Percentiles rank a stretch among this genome's conserved stretches.
phyloP scores from a whole-genome alignment of 257 asterid species.

The Jasminum sambac region DNA sequence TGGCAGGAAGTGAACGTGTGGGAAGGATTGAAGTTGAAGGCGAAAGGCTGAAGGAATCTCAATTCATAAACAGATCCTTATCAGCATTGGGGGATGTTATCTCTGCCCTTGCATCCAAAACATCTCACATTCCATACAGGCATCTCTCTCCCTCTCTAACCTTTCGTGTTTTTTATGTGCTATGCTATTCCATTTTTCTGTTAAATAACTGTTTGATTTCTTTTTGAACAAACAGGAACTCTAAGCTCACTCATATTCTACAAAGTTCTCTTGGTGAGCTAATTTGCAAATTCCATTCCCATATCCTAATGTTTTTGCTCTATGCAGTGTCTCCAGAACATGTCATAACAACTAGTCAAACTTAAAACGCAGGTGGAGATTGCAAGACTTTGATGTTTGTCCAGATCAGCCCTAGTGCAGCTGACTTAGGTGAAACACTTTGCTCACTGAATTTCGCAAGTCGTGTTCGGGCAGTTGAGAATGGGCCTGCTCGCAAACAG shows the following conservation, averaged over 20 bases:
- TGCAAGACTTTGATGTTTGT: conserved; percentile 89
- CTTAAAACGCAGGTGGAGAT: conserved; percentile 77
- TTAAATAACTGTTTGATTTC: conserved; percentile 20
- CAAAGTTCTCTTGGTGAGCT: conserved; percentile 89
- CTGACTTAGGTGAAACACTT: conserved; percentile 83
- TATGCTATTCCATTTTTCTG: conserved; percentile 14
- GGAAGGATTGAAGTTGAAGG: conserved; percentile 95
- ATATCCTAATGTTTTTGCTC: not conserved
- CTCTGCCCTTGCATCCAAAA: conserved; percentile 88
- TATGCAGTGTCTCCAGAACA: not conserved
- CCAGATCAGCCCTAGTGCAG: conserved; percentile 68
- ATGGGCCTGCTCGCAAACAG: conserved; percentile 88
- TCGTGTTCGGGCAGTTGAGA: conserved; percentile 92
- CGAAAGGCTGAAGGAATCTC: conserved; percentile 91
- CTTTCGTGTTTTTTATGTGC: not conserved
- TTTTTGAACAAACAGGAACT: conserved; percentile 63
- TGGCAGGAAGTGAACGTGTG: conserved; percentile 98
- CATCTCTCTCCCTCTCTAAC: conserved; percentile 25
- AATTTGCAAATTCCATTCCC: too few relatives aligned
- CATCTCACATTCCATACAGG: conserved; percentile 86
- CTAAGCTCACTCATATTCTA: conserved; percentile 97
- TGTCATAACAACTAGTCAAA: conserved; percentile 22
- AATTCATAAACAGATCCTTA: conserved; percentile 86
- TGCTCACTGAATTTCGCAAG: conserved; percentile 92
- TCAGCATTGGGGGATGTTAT: conserved; percentile 96